A percentile compares a stretch with the other conserved stretches of the same genome.
Evolutionary conservation across 495 filamentous ascomycete genomes (phyloP).

Genomic region (Mycothermus thermophilus): DNA sequence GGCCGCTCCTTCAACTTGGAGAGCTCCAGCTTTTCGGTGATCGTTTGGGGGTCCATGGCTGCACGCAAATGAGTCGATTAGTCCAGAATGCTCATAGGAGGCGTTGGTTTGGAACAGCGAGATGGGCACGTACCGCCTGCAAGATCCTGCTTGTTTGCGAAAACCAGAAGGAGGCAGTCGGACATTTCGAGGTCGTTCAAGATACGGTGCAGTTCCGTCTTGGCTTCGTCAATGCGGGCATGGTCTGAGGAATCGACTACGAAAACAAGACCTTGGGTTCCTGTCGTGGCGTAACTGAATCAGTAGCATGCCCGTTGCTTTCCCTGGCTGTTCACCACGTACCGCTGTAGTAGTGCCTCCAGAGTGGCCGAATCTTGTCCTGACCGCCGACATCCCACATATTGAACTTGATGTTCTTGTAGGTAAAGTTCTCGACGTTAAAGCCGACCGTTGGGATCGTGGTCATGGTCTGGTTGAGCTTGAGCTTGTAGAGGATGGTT

Average conservation of each 20-base stretch:
- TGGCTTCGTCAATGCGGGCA: constrained; percentile 75
- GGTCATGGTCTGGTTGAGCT: constrained; percentile 93
- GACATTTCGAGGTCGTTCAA: constrained; percentile 98
- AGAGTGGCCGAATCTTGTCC: constrained; percentile 96
- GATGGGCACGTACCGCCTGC: constrained; percentile 48
- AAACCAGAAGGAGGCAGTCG: constrained; percentile 82
- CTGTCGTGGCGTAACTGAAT: constrained; percentile 31
- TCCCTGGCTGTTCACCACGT: constrained; percentile 25
- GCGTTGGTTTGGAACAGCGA: background rate
- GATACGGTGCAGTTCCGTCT: constrained; percentile 81
- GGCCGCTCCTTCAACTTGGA: constrained; percentile 77
- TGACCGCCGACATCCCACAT: constrained; percentile 99
- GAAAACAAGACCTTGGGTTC: constrained; percentile 94
- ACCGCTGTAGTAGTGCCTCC: constrained; percentile 98
- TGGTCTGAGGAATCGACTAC: constrained; percentile 89
- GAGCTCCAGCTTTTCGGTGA: constrained; percentile 74
- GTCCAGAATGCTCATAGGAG: background rate
- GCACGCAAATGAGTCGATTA: constrained; percentile 1
- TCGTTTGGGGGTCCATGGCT: constrained; percentile 80
- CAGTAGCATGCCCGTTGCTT: background rate
- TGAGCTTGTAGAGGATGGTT: constrained; percentile 99
- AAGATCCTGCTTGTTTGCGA: constrained; percentile 98
- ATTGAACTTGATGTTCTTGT: constrained; percentile 99
- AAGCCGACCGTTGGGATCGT: constrained; percentile 99
- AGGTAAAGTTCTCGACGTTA: constrained; percentile 98